A percentile compares a stretch with the other conserved stretches of the same genome.
phyloP scores from a whole-genome alignment of 2,329 filamentous ascomycete species.

The Endoconidiophora laricicola region DNA sequence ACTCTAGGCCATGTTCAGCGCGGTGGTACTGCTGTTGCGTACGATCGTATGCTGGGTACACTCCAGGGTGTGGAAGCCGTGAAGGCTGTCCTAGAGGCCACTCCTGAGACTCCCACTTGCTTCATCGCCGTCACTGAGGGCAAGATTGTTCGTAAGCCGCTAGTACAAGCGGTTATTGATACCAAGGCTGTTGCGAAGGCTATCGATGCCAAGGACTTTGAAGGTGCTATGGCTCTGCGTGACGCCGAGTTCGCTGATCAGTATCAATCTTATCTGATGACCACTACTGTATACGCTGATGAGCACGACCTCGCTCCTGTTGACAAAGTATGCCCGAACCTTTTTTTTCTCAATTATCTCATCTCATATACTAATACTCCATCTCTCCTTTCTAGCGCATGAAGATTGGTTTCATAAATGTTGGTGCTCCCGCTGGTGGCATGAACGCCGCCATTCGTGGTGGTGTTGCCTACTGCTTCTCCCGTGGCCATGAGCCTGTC shows the following conservation, averaged over 20 bases:
- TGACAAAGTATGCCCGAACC: slow-evolving; percentile 41
- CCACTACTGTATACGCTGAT: slow-evolving; percentile 64
- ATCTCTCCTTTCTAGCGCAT: slow-evolving; percentile 32
- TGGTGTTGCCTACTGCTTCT: slow-evolving; percentile 81
- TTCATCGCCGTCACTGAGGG: slow-evolving; percentile 97
- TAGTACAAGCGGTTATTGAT: slow-evolving; percentile 75
- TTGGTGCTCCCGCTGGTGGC: slow-evolving; percentile 87
- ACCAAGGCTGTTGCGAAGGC: slow-evolving; percentile 72
- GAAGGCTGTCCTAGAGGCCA: slow-evolving; percentile 76
- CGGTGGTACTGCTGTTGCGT: slow-evolving; percentile 80
- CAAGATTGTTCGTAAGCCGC: slow-evolving; percentile 80
- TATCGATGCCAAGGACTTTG: slow-evolving; percentile 74
- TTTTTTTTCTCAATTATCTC: neutral
- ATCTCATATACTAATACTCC: neutral
- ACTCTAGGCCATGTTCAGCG: slow-evolving; percentile 95
- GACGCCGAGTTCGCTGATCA: slow-evolving; percentile 92
- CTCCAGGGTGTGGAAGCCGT: slow-evolving; percentile 90
- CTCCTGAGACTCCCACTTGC: slow-evolving; percentile 74
- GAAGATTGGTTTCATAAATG: slow-evolving; percentile 90
- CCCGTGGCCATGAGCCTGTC: slow-evolving; percentile 78
- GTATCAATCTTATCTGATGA: slow-evolving; percentile 79
- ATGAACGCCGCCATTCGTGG: slow-evolving; percentile 96
- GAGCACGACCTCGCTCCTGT: slow-evolving; percentile 43
- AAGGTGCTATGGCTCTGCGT: slow-evolving; percentile 69
- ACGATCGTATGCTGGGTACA: slow-evolving; percentile 84